Evolutionary conservation across 768 basidiomycete species (phyloP).

Genomic region (Thelephora aurantiotincta): DNA sequence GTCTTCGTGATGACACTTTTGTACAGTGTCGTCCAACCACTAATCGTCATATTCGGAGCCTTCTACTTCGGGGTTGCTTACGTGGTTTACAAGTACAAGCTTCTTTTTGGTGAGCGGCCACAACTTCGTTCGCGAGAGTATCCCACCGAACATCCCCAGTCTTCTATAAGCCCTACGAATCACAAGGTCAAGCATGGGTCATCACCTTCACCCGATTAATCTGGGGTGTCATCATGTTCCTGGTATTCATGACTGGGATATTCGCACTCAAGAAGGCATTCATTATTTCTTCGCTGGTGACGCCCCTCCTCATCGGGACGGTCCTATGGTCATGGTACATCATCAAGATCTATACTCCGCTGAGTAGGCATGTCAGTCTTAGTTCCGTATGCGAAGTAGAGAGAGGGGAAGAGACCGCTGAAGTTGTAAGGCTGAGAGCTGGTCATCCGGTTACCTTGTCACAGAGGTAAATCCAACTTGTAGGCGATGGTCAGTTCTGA

Average conservation of each 20-base stretch:
- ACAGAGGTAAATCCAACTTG: conserved; percentile 47
- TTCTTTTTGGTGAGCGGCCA: conserved; percentile 66
- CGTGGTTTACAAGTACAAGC: conserved; percentile 96
- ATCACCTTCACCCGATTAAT: conserved; percentile 87
- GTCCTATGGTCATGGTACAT: conserved; percentile 74
- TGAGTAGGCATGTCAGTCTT: conserved; percentile 75
- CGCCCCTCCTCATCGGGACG: conserved; percentile 66
- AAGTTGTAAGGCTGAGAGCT: conserved; percentile 55
- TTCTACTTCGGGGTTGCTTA: conserved; percentile 95
- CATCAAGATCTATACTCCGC: conserved; percentile 45
- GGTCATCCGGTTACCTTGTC: conserved; percentile 84
- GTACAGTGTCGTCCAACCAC: conserved; percentile 91
- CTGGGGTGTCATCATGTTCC: conserved; percentile 87
- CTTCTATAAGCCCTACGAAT: conserved; percentile 98
- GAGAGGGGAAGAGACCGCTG: conserved; percentile 74
- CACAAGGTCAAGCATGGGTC: conserved; percentile 95
- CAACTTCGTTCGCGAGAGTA: not conserved
- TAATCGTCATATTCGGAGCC: conserved; percentile 90
- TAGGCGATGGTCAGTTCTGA: not conserved
- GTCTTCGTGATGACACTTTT: conserved; percentile 91
- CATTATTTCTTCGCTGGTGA: conserved; percentile 45
- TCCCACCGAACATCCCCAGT: conserved; percentile 29
- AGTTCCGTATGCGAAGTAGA: conserved; percentile 84
- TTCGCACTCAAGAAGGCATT: conserved; percentile 61
- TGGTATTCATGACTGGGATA: conserved; percentile 93